phyloP scores from a whole-genome alignment of 163 green algal species.

The Coccomyxa subellipsoidea region DNA sequence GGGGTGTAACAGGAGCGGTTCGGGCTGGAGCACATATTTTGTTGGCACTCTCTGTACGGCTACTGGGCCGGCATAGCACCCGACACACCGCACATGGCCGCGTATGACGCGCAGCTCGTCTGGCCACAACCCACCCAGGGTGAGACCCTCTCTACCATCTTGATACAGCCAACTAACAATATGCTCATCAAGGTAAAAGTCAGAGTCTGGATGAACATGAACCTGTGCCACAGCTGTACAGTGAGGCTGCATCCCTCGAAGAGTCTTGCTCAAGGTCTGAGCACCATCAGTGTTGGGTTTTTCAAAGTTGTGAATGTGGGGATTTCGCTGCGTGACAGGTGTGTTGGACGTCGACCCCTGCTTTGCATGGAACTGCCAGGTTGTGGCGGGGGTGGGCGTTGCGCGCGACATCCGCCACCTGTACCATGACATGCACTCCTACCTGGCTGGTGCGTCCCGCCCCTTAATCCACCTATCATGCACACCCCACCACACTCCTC shows the following conservation, averaged over 20 bases:
- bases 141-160: background rate
- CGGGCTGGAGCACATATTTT: slow-evolving; percentile 2
- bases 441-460: slow-evolving; percentile 54
- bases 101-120: background rate
- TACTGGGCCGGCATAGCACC: slow-evolving; percentile 6
- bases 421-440: slow-evolving; percentile 87
- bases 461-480: background rate
- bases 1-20: background rate
- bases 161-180: too few species aligned
- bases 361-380: slow-evolving; percentile 24
- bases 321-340: background rate
- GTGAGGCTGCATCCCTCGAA: too few species aligned
- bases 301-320: too few species aligned
- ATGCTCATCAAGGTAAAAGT: too few species aligned
- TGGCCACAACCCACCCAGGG: background rate
- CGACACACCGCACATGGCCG: background rate
- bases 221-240: too few species aligned
- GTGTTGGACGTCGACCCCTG: slow-evolving; percentile 10
- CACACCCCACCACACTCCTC: background rate
- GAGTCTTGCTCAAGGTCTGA: too few species aligned
- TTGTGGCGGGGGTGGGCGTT: slow-evolving; percentile 79
- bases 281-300: too few species aligned
- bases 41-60: slow-evolving; percentile 13
- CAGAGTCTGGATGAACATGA: too few species aligned
- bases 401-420: slow-evolving; percentile 54